A percentile compares a stretch with the other conserved stretches of the same genome.
phyloP scores from a whole-genome alignment of 2,329 filamentous ascomycete genomes.

The Talaromyces amestolkiae region DNA sequence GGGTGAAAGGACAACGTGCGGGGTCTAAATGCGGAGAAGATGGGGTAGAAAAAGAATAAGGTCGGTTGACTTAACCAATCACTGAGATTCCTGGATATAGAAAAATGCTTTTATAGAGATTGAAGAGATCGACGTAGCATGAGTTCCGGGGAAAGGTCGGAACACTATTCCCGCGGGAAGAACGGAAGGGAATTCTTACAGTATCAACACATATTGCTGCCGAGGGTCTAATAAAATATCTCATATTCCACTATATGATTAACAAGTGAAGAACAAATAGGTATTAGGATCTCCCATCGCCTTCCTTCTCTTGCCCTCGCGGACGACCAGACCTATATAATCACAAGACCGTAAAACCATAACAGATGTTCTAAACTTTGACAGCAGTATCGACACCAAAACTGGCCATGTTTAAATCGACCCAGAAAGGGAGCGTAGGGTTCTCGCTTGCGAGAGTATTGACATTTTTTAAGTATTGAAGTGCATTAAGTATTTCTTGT shows the following conservation, averaged over 20 bases:
- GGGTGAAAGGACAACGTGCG: not conserved
- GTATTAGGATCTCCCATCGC: not conserved
- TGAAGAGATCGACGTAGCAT: not conserved
- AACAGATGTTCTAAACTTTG: not conserved
- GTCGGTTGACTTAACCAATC: not conserved
- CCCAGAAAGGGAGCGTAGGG: conserved; percentile 10
- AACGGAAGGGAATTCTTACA: too few relatives aligned
- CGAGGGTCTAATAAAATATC: not conserved
- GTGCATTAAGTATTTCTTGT: conserved; percentile 20
- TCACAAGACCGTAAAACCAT: not conserved
- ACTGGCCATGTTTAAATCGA: conserved; percentile 12
- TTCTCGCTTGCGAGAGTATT: conserved; percentile 21
- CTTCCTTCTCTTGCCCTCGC: not conserved
- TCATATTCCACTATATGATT: not conserved
- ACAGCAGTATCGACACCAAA: conserved; percentile 1
- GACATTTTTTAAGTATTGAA: conserved; percentile 20
- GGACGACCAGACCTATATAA: not conserved
- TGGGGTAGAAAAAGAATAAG: not conserved
- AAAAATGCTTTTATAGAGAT: not conserved
- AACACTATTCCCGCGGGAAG: not conserved
- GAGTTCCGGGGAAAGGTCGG: not conserved
- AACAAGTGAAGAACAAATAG: not conserved
- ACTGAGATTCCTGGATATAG: not conserved
- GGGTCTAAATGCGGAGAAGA: not conserved
- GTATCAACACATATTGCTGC: not conserved